Evolutionary conservation across 2,329 filamentous ascomycete species (phyloP), one percentile per base, ranked within the genome.

Genomic region (Cercospora nicotianae): DNA sequence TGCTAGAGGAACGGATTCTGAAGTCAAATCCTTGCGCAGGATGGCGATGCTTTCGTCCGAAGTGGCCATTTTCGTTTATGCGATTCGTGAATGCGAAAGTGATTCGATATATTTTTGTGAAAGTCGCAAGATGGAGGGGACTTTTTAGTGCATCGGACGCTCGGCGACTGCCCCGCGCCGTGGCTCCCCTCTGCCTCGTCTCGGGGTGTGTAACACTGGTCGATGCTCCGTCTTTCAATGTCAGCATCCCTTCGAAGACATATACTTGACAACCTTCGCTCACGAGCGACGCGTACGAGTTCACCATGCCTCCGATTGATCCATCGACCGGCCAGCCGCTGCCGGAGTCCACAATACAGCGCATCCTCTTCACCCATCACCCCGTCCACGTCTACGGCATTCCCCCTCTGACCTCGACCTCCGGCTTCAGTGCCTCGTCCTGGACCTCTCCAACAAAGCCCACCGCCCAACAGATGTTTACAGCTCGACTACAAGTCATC

Each of bases 301-400:
- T n/a, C 8, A 78, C 67, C 61, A 91, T 91, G 89, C 88, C 74
- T 81, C 45, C 84, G 65, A 82, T 88, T 77, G 91, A 95, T 80
- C 91, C 91, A 63, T 85, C 89, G 65, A 94, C 91, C 23, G 89
- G 90, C 74, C 82, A 81, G 36, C 64, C 63, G 2, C 74, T 77
- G 80, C 89, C 71, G 86, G 78, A 87, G 63, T 91, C 92, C 77
- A 90, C 92, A 74, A 94, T 96, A 81, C 91, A 95, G 81, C 90
- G 92, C 78, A 84, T 95, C 77, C 90, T 96, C 79, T 94, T 92
- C 86, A 83, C 93, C 78, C 87, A 89, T 70, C 83, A 85, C 75
- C 83, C 86, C 72, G 90, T 95, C 71, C 92, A 96, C 83, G 87
- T 96, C 83, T 97, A 96, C 85, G 89, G 90, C 76, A 93, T 96